These are phyloP conservation scores for Bidens hawaiensis DNA, from an alignment of 140 eudicot genomes.

Conservation along the genomic window DNA sequence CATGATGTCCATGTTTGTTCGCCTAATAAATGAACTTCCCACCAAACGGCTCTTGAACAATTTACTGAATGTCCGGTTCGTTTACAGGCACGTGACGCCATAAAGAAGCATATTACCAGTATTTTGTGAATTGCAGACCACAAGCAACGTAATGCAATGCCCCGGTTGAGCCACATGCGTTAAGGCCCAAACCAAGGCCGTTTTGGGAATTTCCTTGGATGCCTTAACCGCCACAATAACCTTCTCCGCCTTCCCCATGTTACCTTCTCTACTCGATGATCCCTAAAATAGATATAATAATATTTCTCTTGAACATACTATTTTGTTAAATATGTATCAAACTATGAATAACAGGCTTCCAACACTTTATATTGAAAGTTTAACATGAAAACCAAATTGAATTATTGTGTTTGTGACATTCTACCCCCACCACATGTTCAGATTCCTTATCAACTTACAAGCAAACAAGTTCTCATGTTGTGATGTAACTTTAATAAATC, in stretches of 20 bases:
- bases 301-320: not conserved
- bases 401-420: conserved; percentile 19
- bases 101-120: conserved; percentile 66
- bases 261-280: conserved; percentile 45
- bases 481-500: conserved; percentile 5
- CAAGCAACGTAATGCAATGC: conserved; percentile 80
- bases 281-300: conserved; percentile 16
- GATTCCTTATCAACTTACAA: conserved; percentile 23
- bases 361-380: too few relatives aligned
- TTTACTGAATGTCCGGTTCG: too few relatives aligned
- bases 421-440: conserved; percentile 28
- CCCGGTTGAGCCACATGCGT: conserved; percentile 97
- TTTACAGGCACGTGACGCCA: too few relatives aligned
- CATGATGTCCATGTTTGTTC: too few relatives aligned
- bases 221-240: conserved; percentile 91
- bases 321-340: conserved; percentile 1
- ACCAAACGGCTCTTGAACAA: too few relatives aligned
- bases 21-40: too few relatives aligned
- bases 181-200: conserved; percentile 91
- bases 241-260: conserved; percentile 60
- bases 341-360: not conserved
- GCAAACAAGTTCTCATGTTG: conserved; percentile 6
- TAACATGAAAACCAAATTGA: not conserved
- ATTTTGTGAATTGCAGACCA: conserved; percentile 58
- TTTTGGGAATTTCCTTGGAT: conserved; percentile 74